Evolutionary conservation across 208 protist genomes (phyloP).

Genomic region (Leishmania major): DNA sequence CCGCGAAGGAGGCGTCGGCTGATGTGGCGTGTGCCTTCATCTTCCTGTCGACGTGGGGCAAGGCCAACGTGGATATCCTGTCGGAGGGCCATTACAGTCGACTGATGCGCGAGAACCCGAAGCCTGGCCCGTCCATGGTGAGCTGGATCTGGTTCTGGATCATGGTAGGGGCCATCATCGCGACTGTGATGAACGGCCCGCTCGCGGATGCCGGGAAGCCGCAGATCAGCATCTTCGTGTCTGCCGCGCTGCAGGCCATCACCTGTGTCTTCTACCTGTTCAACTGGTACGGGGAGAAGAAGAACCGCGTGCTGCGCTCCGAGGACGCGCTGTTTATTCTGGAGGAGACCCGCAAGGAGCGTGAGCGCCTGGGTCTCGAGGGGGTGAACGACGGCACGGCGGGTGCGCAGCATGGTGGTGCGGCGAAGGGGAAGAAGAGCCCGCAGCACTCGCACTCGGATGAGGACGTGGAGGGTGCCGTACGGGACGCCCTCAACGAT

Average conservation of each 20-base stretch:
- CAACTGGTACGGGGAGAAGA: slow-evolving; percentile 74
- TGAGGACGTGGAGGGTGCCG: slow-evolving; percentile 1
- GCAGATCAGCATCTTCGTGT: slow-evolving; percentile 57
- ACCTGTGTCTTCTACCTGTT: slow-evolving; percentile 53
- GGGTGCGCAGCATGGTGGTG: neutral
- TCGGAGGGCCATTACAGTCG: slow-evolving; percentile 82
- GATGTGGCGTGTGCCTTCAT: slow-evolving; percentile 41
- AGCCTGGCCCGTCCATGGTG: slow-evolving; percentile 51
- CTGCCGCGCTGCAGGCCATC: slow-evolving; percentile 59
- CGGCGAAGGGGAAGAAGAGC: slow-evolving; percentile 6
- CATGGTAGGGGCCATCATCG: slow-evolving; percentile 49
- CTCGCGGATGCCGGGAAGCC: slow-evolving; percentile 51
- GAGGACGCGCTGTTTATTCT: slow-evolving; percentile 43
- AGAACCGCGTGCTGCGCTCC: slow-evolving; percentile 50
- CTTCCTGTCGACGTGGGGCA: slow-evolving; percentile 57
- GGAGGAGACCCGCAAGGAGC: slow-evolving; percentile 33
- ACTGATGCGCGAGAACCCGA: slow-evolving; percentile 53
- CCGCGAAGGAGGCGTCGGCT: slow-evolving; percentile 39
- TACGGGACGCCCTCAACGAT: no score
- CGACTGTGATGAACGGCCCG: slow-evolving; percentile 50
- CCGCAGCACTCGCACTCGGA: slow-evolving; percentile 10
- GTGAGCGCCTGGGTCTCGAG: slow-evolving; percentile 3
- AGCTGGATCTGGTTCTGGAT: slow-evolving; percentile 72
- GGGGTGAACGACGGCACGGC: neutral
- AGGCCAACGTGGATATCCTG: slow-evolving; percentile 77